Percentiles rank a stretch among this genome's conserved stretches.
phyloP scores from a whole-genome alignment of 306 rosid species.

The Adenanthera pavonina region DNA sequence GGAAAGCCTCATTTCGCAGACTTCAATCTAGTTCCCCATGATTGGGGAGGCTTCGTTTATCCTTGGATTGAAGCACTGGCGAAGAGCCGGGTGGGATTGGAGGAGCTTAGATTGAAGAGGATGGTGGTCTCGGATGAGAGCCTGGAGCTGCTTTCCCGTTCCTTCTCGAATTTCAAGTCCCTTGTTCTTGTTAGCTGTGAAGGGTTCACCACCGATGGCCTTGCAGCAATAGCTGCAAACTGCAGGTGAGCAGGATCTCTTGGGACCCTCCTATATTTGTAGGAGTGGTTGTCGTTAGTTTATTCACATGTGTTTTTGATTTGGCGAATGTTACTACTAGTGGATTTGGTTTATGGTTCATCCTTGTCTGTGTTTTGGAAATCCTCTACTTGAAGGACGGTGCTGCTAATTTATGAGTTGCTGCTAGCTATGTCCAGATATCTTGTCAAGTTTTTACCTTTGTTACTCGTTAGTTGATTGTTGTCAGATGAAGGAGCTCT shows the following conservation, averaged over 20 bases:
- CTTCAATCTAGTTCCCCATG: slow-evolving; percentile 85
- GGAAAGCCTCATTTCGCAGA: slow-evolving; percentile 96
- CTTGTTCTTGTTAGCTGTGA: slow-evolving; percentile 79
- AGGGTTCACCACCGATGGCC: slow-evolving; percentile 79
- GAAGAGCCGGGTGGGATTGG: slow-evolving; percentile 52
- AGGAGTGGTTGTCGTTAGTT: not conserved
- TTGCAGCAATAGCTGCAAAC: slow-evolving; percentile 65
- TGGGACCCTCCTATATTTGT: not conserved
- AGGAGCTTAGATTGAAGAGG: slow-evolving; percentile 90
- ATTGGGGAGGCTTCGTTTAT: slow-evolving; percentile 77
- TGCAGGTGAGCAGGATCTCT: slow-evolving; percentile 47
- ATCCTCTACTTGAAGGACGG: not conserved
- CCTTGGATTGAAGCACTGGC: slow-evolving; percentile 92
- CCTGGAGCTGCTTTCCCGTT: slow-evolving; percentile 82
- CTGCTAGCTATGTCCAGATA: not conserved
- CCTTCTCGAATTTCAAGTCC: slow-evolving; percentile 75
- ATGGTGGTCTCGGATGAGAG: slow-evolving; percentile 90
- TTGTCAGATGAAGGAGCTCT: not conserved
- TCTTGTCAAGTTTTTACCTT: not conserved
- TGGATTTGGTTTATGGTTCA: too few species aligned
- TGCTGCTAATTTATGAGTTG: not conserved
- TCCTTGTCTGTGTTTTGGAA: too few species aligned
- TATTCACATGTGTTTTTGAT: not conserved
- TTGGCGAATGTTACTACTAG: too few species aligned
- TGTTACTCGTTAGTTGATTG: not conserved